Evolutionary conservation across 352 stramenopile genomes (phyloP), one percentile per base, ranked within the genome.

Genomic region (Phytophthora fragariaefolia): DNA sequence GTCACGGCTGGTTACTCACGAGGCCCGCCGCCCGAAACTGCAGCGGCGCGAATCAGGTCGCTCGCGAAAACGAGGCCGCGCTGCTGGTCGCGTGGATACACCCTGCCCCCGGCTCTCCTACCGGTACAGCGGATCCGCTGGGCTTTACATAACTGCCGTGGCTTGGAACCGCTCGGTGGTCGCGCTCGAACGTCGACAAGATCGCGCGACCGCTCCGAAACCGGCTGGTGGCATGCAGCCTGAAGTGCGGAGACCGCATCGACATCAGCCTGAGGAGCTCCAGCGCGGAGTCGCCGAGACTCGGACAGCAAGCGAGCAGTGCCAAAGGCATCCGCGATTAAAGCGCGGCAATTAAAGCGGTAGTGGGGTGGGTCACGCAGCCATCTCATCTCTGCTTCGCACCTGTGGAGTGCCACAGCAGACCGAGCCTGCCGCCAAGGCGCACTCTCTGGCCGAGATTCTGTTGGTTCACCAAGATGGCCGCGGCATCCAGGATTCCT

Each of bases 11-110:
- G 49, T 58, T 63, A 69, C 45, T 58, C 47, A 69, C 54, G 47
- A 57, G 13, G 13, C 34, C 18, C 10, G 34, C 10, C 4, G 34
- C 13, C 34, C 17, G 34, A 62, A 40, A 60, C 40, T n/a, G 30
- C 32, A 47, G 43, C 18, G 43, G 22, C 28, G 18, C 27, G 57
- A 65, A 65, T 64, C 58, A 65, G 58, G 49, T 22, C 49, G 20
- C 30, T 27, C 36, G 49, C 58, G 58, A 61, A 67, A 67, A 67
- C 49, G 30, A 67, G 59, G 42, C 24, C 12, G n/a, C 3, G 8
- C 28, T 56, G 23, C 60, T 68, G 60, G 51, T 68, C 60, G 60
- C 50, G 60, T 45, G 50, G 60, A 61, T 61, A 36, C 48, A 42
- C 27, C 28, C n/a, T 7, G 18, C 13, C 18, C 49, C 59, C 30